Evolutionary conservation across 23 red algal species (phyloP).

Genomic region (Gracilariopsis chorda): DNA sequence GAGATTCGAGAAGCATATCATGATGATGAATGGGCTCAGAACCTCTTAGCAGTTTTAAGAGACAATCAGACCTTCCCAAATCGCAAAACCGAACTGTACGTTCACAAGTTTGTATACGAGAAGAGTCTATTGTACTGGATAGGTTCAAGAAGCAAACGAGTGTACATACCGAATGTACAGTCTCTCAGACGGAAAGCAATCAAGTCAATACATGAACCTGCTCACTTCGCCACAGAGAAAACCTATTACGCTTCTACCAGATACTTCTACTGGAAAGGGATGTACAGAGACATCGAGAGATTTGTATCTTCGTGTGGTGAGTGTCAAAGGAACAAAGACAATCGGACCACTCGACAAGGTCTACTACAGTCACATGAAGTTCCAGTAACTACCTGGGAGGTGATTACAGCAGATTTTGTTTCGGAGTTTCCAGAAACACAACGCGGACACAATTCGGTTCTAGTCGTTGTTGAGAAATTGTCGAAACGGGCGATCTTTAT

Average conservation of each 20-base stretch:
- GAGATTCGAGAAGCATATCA: too few relatives aligned
- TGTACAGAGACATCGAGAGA: slow-evolving; percentile 20
- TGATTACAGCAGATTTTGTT: slow-evolving; percentile 23
- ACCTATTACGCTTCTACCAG: neutral
- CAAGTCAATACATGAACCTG: too few relatives aligned
- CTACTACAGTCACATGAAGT: slow-evolving; percentile 23
- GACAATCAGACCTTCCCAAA: too few relatives aligned
- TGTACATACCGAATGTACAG: too few relatives aligned
- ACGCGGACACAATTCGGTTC: neutral
- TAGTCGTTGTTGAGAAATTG: slow-evolving; percentile 40
- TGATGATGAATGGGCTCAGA: too few relatives aligned
- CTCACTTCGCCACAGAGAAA: too few relatives aligned
- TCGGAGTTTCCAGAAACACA: slow-evolving; percentile 1
- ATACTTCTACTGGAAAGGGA: slow-evolving; percentile 9
- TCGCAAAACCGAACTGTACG: too few relatives aligned
- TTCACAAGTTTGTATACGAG: too few relatives aligned
- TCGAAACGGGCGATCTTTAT: slow-evolving; percentile 47
- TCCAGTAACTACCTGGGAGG: slow-evolving; percentile 27
- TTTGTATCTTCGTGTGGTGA: neutral
- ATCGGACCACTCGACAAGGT: neutral
- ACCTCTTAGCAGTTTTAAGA: too few relatives aligned
- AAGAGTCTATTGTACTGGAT: too few relatives aligned
- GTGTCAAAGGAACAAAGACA: slow-evolving; percentile 19
- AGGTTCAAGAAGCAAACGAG: too few relatives aligned
- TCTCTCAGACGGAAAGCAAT: too few relatives aligned